Conservation (phyloP, 208 protist genomes). For the Novymonas esmeraldas region DNA sequence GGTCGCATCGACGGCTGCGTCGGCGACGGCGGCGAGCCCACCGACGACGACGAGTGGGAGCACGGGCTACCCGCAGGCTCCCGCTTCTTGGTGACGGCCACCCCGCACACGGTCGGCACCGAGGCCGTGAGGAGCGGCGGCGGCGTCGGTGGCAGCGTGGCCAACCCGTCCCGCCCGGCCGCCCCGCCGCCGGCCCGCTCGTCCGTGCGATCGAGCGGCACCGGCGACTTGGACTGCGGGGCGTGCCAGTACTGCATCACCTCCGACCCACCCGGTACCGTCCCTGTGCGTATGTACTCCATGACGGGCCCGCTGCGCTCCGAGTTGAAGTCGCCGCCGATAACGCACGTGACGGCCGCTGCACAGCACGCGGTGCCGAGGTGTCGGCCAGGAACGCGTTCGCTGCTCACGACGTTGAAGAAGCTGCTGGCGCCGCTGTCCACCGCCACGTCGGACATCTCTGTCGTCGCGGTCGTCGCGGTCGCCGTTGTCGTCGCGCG, state of each 20-base stretch:
- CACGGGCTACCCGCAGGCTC: neutral
- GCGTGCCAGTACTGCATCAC: constrained; percentile 57
- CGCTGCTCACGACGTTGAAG: neutral
- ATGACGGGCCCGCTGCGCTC: constrained; percentile 57
- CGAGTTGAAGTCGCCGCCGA: constrained; percentile 86
- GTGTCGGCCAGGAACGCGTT: constrained; percentile 9
- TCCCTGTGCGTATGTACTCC: constrained; percentile 48
- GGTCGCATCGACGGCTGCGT: constrained; percentile 15
- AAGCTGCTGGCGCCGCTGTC: constrained; percentile 3
- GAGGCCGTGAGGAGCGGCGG: neutral
- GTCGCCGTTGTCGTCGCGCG: constrained; percentile 8
- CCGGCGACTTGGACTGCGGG: neutral
- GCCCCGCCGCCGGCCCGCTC: neutral
- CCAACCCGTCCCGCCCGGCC: neutral
- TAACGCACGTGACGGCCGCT: constrained; percentile 44
- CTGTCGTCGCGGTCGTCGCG: no score
- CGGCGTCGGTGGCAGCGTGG: neutral
- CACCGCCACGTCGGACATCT: constrained; percentile 6
- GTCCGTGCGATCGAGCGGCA: constrained; percentile 9
- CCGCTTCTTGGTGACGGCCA: neutral
- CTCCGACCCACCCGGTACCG: constrained; percentile 34
- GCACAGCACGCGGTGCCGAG: neutral
- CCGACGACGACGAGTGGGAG: constrained; percentile 1
- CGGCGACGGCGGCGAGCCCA: constrained; percentile 20
- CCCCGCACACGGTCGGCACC: neutral